These are phyloP conservation scores for Debaryomycetaceae sp. DNA, from an alignment of 1,139 yeast genomes.

Conservation along the genomic window DNA sequence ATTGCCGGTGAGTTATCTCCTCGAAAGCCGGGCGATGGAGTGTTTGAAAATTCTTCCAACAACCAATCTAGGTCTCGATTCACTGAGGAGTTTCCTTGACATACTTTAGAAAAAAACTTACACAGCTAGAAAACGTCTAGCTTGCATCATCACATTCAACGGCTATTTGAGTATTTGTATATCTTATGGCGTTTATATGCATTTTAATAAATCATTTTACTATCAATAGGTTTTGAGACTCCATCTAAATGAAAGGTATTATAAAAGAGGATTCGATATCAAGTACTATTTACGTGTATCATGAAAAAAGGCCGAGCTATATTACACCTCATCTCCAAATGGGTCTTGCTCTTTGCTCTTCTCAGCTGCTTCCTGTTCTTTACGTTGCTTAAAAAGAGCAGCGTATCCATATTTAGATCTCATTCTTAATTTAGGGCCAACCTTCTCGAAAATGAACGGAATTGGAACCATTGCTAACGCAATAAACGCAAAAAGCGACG, in stretches of 20 bases:
- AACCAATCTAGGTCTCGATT: conserved; percentile 22
- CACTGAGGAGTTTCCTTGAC: conserved; percentile 18
- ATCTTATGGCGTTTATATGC: too few species aligned
- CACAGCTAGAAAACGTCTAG: too few species aligned
- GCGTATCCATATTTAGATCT: conserved; percentile 57
- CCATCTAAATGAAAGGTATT: not conserved
- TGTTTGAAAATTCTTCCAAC: conserved; percentile 7
- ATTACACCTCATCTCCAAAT: not conserved
- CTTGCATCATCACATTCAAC: too few species aligned
- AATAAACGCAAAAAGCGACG: conserved; percentile 25
- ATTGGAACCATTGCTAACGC: not conserved
- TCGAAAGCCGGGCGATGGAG: not conserved
- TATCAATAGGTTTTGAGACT: not conserved
- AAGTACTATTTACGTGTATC: not conserved
- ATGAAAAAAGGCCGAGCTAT: too few species aligned
- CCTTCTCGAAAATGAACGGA: not conserved
- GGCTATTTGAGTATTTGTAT: too few species aligned
- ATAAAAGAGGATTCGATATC: not conserved
- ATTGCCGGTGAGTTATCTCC: not conserved
- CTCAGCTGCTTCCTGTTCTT: conserved; percentile 20
- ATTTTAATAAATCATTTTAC: too few species aligned
- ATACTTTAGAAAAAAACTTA: not conserved
- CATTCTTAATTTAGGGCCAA: conserved; percentile 38
- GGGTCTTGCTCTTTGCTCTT: not conserved
- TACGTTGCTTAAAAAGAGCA: conserved; percentile 37